Percentiles rank a stretch among this genome's conserved stretches.
Evolutionary conservation across 108 stramenopile genomes (phyloP).

Genomic region (Seminavis robusta): DNA sequence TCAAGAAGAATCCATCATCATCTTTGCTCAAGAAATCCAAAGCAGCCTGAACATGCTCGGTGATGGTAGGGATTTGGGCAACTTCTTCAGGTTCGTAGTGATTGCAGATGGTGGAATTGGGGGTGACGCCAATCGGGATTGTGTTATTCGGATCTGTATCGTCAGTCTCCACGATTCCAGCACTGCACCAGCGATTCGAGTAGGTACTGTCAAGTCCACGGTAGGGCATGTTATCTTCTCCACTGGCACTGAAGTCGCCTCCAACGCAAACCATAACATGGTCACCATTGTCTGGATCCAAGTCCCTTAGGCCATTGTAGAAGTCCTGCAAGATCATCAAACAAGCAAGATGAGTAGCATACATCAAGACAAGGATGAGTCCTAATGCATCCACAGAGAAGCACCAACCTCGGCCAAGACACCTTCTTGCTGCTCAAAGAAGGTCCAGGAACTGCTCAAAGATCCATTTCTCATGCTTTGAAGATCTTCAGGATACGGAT

Average conservation of each 20-base stretch:
- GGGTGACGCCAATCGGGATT: slow-evolving; percentile 18
- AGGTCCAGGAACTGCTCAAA: slow-evolving; percentile 33
- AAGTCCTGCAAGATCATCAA: slow-evolving; percentile 13
- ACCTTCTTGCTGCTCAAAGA: slow-evolving; percentile 34
- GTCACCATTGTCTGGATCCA: slow-evolving; percentile 51
- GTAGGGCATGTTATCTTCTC: slow-evolving; percentile 36
- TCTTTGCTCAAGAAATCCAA: slow-evolving; percentile 55
- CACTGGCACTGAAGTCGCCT: slow-evolving; percentile 23
- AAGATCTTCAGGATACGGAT: slow-evolving; percentile 27
- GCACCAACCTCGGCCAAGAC: slow-evolving; percentile 27
- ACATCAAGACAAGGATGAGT: neutral
- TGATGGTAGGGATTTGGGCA: slow-evolving; percentile 42
- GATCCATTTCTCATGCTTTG: slow-evolving; percentile 36
- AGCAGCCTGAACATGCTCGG: slow-evolving; percentile 39
- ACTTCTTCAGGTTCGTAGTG: slow-evolving; percentile 45
- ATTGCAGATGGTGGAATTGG: slow-evolving; percentile 30
- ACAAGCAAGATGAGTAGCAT: neutral
- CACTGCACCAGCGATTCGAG: slow-evolving; percentile 35
- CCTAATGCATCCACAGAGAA: neutral
- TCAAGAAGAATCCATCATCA: slow-evolving; percentile 61
- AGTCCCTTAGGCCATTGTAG: slow-evolving; percentile 21
- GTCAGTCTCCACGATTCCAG: slow-evolving; percentile 15
- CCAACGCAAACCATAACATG: slow-evolving; percentile 49
- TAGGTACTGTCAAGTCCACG: slow-evolving; percentile 41
- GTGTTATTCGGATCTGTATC: slow-evolving; percentile 35